Evolutionary conservation across 352 stramenopile genomes (phyloP), one percentile per base, ranked within the genome.

Genomic region (Pythium biforme): DNA sequence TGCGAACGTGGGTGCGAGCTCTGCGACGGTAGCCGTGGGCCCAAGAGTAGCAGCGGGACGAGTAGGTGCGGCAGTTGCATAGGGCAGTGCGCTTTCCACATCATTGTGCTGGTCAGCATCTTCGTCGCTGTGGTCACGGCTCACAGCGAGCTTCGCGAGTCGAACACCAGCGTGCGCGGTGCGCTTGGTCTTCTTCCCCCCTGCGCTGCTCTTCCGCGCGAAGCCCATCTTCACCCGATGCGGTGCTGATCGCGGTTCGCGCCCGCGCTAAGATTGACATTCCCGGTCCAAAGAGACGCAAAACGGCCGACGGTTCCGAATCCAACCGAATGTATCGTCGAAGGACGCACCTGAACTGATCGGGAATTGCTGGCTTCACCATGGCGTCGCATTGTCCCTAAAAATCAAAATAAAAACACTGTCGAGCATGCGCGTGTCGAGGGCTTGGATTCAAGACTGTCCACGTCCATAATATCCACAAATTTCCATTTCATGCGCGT

Each of bases 81-180:
- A 12, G 40, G 20, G 25, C 8, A 10, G 20, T 8, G 34, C 29
- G 20, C 17, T 14, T 10, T 26, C 57, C 9, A 45, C 20, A 4
- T 43, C 55, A 25, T 49, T 40, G 23, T 54, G 25, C 0, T 37
- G 10, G 25, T 34, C 23, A 2, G 46, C 66, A 23, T 56, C 7
- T 20, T 58, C 41, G 48, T 43, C 3, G 22, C 31, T 10, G 10
- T 11, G 5, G 31, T 5, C 37, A 23, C 20, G 3, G 15, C 20
- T 37, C 25, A 39, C 34, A 48, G 12, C 69, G 69, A 89, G 54
- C 46, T 79, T 78, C 22, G 45, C 49, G 45, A 90, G 68, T 1
- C 79, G 81, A 37, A 88, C 69, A 5, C 80, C 80, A 50, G 67
- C 68, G 52, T 86, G 72, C 1, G 73, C 75, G 12, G 39, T 31